Base-by-base conservation (phyloP, 2,329 filamentous ascomycete species). In the Rosellinia necatrix region DNA sequence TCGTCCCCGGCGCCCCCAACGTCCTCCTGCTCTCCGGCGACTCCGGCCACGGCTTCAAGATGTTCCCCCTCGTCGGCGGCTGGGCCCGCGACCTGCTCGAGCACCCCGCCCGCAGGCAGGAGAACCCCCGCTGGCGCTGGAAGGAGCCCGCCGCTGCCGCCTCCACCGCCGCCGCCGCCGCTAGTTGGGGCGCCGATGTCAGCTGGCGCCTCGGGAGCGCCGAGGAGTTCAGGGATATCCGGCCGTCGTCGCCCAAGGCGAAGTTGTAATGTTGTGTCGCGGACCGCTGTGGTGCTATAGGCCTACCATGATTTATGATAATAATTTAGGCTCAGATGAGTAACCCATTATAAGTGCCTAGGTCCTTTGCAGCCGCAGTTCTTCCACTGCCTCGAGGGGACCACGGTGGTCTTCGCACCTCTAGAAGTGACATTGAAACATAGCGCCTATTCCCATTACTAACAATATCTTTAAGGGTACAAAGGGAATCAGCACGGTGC, bases 1-100 rank as follows among this genome's bases (percentile, higher is more conserved):
- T 77, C 49, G 78, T 86, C 0, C 83, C 83, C 0, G 67, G 72
- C 0, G 80, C 75, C 1, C 70, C 71, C 2, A 77, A 75, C 0
- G 68, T 86, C 2, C 65, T 84, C 0, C 4, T 43, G 24, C 59
- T 81, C 0, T 78, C 80, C 0, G 83, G 83, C 0, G 84, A 86
- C 63, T 86, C 82, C 1, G 84, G 83, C 0, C 83, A 87, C 63
- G 81, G 78, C 0, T 85, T 85, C 68, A 86, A 86, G 69, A 84
- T 86, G 80, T 75, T 86, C 44, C 83, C 82, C 0, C 75, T 84
- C 21, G 72, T 83, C n/a, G 83, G 84, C 0, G 67, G 71, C n/a
- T 86, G 80, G 75, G 76, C 84, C 1, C 72, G 69, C 38, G 72
- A 77, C 9, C 61, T 85, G 4, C 47, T 86, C 0, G 71, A 75